Evolutionary conservation across 2,329 filamentous ascomycete genomes (phyloP), one percentile per base, ranked within the genome.

Genomic region (Thelonectria blattea): DNA sequence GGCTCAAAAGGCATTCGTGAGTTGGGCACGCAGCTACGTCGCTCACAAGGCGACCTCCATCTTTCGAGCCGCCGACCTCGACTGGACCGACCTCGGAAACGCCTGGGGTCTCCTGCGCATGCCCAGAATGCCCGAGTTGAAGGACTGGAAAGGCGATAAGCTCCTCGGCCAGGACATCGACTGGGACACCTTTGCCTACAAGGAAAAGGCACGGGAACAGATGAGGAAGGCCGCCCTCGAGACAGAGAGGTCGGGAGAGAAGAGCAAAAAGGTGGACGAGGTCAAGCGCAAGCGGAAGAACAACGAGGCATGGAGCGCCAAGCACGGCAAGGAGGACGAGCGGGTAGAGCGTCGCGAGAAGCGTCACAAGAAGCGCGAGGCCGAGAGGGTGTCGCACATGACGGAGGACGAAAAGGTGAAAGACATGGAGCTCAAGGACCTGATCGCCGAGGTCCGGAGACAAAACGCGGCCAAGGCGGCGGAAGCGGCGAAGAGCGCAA

Each of bases 1-100:
- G 71, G 93, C 91, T 1, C 92, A 97, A 72, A 88, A 89, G 63
- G 95, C 89, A 1, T 98, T 99, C 69, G 94, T 98, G 20, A 94
- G 91, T 72, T 98, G 93, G 91, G 88, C 96, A 1, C 88, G 93
- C 72, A 91, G 91, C 67, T 98, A 98, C 78, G 91, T 87, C 72
- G 96, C 95, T 71, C 95, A 98, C 71, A 88, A 93, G 66, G 93
- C 94, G 1, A 89, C 87, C 61, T 96, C 92, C 71, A 98, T 99
- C 67, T 99, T 99, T 80, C 87, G 91, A 11, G 81, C 92, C 2
- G 75, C 83, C 3, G 92, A 96, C 70, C 82, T 97, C 15, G 89
- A 97, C 74, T 99, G 95, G 95, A 79, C 84, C 5, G 90, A 93
- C 54, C 82, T 95, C 1, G 94, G 88, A 1, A 82, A 87, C 55